Evolutionary conservation across 495 filamentous ascomycete species (phyloP).

Genomic region (Durotheca rogersii): DNA sequence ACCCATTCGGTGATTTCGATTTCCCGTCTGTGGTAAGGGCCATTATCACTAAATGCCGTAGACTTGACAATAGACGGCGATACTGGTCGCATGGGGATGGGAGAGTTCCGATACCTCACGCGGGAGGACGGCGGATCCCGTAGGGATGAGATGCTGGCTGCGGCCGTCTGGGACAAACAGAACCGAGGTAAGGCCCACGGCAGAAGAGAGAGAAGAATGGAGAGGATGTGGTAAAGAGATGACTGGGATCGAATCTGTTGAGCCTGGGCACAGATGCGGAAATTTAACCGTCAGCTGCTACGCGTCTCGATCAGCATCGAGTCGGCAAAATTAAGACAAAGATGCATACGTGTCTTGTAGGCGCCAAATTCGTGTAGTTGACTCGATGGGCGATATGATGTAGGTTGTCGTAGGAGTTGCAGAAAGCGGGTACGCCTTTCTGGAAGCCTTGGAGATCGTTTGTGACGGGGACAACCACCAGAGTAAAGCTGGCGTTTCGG

Average conservation of each 20-base stretch:
- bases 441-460: slow-evolving; percentile 23
- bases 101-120: slow-evolving; percentile 11
- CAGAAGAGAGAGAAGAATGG: not conserved
- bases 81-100: slow-evolving; percentile 16
- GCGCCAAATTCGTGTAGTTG: not conserved
- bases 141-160: slow-evolving; percentile 1
- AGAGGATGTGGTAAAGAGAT: no score
- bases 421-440: slow-evolving; percentile 17
- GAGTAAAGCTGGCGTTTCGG: slow-evolving; percentile 24
- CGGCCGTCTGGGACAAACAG: no score
- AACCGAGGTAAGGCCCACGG: no score
- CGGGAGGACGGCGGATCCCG: not conserved
- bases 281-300: not conserved
- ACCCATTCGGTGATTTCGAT: slow-evolving; percentile 33
- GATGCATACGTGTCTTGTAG: not conserved
- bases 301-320: slow-evolving; percentile 16
- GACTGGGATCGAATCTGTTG: no score
- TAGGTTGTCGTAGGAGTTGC: not conserved
- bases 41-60: slow-evolving; percentile 7
- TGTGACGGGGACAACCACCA: slow-evolving; percentile 12
- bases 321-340: not conserved
- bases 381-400: not conserved
- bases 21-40: slow-evolving; percentile 18
- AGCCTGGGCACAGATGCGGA: not conserved
- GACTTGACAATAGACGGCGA: slow-evolving; percentile 3